These are phyloP conservation scores for Castanea crenata DNA, from an alignment of 306 rosid genomes.

Conservation along the genomic window DNA sequence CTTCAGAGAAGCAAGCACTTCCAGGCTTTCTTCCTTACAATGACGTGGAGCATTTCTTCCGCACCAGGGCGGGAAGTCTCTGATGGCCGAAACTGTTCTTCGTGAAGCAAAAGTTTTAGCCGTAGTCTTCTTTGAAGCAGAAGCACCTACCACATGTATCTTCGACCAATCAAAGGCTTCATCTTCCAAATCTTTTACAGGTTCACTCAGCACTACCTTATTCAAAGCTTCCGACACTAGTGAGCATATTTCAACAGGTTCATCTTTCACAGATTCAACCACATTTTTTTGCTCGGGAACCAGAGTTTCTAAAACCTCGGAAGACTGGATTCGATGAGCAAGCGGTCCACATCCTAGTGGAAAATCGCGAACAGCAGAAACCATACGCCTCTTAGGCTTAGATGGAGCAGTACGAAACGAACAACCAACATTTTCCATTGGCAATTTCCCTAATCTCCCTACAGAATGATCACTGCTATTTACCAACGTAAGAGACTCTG, in stretches of 20 bases:
- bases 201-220: not conserved
- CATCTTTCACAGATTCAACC: too few species aligned
- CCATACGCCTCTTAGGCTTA: slow-evolving; percentile 43
- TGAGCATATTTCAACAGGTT: not conserved
- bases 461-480: slow-evolving; percentile 34
- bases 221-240: slow-evolving; percentile 14
- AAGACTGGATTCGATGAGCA: slow-evolving; percentile 21
- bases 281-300: slow-evolving; percentile 4
- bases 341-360: slow-evolving; percentile 72
- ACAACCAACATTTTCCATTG: slow-evolving; percentile 41
- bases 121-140: slow-evolving; percentile 26
- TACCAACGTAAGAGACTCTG: slow-evolving; percentile 22
- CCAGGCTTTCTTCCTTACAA: slow-evolving; percentile 21
- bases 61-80: slow-evolving; percentile 74
- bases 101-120: slow-evolving; percentile 53
- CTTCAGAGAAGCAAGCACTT: slow-evolving; percentile 14
- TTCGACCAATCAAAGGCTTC: slow-evolving; percentile 29
- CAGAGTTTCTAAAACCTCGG: too few species aligned
- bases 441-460: slow-evolving; percentile 27
- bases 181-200: slow-evolving; percentile 17
- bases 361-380: slow-evolving; percentile 71
- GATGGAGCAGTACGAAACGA: slow-evolving; percentile 13
- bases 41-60: slow-evolving; percentile 55
- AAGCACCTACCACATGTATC: slow-evolving; percentile 17
- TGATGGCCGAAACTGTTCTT: slow-evolving; percentile 63